These are phyloP conservation scores for Biscogniauxia marginata DNA, from an alignment of 2,329 filamentous ascomycete genomes.

Conservation along the genomic window DNA sequence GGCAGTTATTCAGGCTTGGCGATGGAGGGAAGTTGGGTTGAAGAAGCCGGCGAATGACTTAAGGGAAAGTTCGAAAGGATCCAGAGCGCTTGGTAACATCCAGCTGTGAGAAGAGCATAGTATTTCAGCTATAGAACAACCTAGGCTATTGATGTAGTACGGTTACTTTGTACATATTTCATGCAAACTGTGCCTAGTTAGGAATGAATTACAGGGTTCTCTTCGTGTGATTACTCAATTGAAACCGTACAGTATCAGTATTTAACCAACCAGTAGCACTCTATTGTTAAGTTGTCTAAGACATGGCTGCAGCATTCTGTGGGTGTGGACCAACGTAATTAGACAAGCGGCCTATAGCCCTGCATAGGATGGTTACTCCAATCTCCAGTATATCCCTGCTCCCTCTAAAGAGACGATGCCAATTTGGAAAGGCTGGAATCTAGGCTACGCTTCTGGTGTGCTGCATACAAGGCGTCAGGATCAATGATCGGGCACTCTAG, in stretches of 20 bases:
- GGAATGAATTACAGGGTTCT: too few species aligned
- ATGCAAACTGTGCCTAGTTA: not conserved
- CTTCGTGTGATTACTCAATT: too few species aligned
- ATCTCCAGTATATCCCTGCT: too few species aligned
- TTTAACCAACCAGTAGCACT: too few species aligned
- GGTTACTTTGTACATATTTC: not conserved
- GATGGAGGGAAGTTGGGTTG: conserved; percentile 15
- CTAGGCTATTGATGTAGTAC: too few species aligned
- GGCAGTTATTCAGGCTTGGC: conserved; percentile 22
- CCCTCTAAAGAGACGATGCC: too few species aligned
- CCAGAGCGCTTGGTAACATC: conserved; percentile 17
- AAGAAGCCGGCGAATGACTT: conserved; percentile 10
- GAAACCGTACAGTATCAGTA: too few species aligned
- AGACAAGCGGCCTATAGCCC: too few species aligned
- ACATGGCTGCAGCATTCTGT: too few species aligned
- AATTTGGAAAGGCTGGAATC: not conserved
- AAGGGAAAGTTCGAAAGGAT: conserved; percentile 20
- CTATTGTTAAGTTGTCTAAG: too few species aligned
- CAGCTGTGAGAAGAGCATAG: conserved; percentile 4
- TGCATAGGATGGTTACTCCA: too few species aligned
- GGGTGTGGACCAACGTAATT: too few species aligned
- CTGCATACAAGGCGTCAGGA: not conserved
- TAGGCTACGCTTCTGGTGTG: not conserved
- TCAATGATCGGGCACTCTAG: not conserved
- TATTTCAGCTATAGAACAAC: not conserved